A percentile compares a stretch with the other conserved stretches of the same genome.
Conservation (phyloP, 2,329 filamentous ascomycete genomes). For the Nemania sp. region DNA sequence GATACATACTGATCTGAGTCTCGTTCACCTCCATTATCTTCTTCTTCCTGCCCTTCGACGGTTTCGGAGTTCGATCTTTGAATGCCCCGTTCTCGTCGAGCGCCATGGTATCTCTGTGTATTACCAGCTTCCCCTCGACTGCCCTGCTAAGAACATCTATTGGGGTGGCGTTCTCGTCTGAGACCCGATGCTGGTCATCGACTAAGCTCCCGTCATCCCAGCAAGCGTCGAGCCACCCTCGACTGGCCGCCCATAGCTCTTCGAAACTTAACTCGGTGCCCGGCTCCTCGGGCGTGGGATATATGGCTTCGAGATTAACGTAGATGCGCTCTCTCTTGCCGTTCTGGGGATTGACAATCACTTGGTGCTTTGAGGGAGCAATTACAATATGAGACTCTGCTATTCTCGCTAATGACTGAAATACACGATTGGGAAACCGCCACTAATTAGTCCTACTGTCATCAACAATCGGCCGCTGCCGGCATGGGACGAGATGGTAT, state of each 20-base stretch:
- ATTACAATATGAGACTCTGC: constrained; percentile 67
- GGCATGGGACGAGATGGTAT: constrained; percentile 39
- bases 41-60: constrained; percentile 65
- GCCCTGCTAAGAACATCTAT: constrained; percentile 38
- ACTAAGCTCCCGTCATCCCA: constrained; percentile 54
- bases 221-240: constrained; percentile 67
- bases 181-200: constrained; percentile 28
- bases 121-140: constrained; percentile 46
- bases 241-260: constrained; percentile 78
- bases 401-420: constrained; percentile 65
- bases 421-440: constrained; percentile 46
- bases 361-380: constrained; percentile 74
- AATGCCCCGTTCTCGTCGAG: constrained; percentile 65
- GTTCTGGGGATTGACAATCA: constrained; percentile 79
- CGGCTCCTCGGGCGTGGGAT: constrained; percentile 73
- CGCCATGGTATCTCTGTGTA: constrained; percentile 51
- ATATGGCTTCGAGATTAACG: constrained; percentile 83
- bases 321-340: constrained; percentile 86
- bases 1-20: constrained; percentile 81
- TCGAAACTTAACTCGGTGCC: constrained; percentile 86
- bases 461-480: constrained; percentile 74
- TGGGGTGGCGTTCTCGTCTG: constrained; percentile 30
- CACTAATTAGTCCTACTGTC: constrained; percentile 91
- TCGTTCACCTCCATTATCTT: constrained; percentile 86
- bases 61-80: constrained; percentile 48